phyloP scores from a whole-genome alignment of 345 rosid species.

The Passiflora organensis region DNA sequence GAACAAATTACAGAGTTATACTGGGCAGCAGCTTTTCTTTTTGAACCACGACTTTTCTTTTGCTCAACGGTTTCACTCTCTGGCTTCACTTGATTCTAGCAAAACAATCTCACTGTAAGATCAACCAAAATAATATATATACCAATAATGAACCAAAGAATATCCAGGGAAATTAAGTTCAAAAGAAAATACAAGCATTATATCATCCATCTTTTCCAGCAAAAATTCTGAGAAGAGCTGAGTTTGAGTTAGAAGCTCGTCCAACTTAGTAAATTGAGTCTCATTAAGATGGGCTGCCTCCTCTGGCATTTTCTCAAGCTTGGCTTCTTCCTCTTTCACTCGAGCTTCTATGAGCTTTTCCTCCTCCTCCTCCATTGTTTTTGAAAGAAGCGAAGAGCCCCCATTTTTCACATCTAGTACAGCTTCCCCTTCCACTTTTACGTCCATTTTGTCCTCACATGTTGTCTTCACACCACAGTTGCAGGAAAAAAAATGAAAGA shows the following conservation, averaged over 20 bases:
- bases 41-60: conserved; percentile 60
- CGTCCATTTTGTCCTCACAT: conserved; percentile 9
- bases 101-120: conserved; percentile 7
- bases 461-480: conserved; percentile 14
- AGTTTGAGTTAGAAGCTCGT: conserved; percentile 83
- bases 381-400: conserved; percentile 46
- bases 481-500: background rate
- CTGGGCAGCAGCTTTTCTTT: conserved; percentile 64
- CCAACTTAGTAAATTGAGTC: conserved; percentile 55
- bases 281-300: conserved; percentile 45
- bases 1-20: conserved; percentile 51
- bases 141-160: conserved; percentile 9
- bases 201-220: conserved; percentile 86
- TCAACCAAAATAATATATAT: conserved; percentile 3
- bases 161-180: conserved; percentile 3
- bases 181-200: conserved; percentile 44
- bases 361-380: conserved; percentile 64
- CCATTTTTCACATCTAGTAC: conserved; percentile 38
- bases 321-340: conserved; percentile 34
- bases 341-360: conserved; percentile 51
- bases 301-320: conserved; percentile 15
- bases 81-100: conserved; percentile 54
- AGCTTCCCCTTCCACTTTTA: conserved; percentile 35
- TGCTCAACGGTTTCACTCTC: conserved; percentile 32
- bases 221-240: conserved; percentile 75